Conservation (phyloP, 495 filamentous ascomycete species). For the Penicillium daleae region DNA sequence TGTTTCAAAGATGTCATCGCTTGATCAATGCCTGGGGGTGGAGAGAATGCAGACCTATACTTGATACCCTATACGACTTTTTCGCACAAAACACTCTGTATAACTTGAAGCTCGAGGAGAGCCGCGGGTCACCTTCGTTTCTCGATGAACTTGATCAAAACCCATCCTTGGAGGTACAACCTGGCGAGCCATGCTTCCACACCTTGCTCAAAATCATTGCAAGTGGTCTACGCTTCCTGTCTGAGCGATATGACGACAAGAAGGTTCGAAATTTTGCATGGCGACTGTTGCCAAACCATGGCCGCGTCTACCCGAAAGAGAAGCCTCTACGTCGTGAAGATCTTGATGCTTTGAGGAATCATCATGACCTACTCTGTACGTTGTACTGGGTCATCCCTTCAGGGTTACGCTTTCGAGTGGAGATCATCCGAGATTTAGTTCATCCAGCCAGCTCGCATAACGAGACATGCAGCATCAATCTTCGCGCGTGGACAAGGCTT, state of each 20-base stretch:
- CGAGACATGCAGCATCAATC: slow-evolving; percentile 81
- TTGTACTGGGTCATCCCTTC: slow-evolving; percentile 85
- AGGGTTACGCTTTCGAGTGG: slow-evolving; percentile 67
- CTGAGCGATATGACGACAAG: slow-evolving; percentile 61
- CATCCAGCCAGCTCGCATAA: slow-evolving; percentile 76
- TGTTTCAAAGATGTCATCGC: slow-evolving; percentile 76
- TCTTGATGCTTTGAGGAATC: slow-evolving; percentile 85
- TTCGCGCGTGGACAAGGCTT: slow-evolving; percentile 81
- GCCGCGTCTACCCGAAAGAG: slow-evolving; percentile 84
- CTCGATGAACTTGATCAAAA: slow-evolving; percentile 69
- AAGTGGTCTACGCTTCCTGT: slow-evolving; percentile 65
- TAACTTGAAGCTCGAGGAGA: slow-evolving; percentile 78
- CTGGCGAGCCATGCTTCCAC: slow-evolving; percentile 86
- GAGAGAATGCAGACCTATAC: slow-evolving; percentile 74
- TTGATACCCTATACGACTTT: slow-evolving; percentile 87
- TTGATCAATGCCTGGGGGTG: slow-evolving; percentile 86
- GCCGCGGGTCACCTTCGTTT: slow-evolving; percentile 74
- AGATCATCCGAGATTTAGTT: slow-evolving; percentile 78
- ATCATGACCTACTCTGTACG: slow-evolving; percentile 89
- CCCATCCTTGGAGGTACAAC: slow-evolving; percentile 62
- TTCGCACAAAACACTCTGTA: slow-evolving; percentile 76
- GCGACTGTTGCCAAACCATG: slow-evolving; percentile 86
- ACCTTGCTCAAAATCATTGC: slow-evolving; percentile 88
- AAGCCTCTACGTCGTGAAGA: slow-evolving; percentile 71
- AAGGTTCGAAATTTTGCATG: slow-evolving; percentile 77